These are phyloP conservation scores for Sechiopsis laciniata DNA, from an alignment of 306 rosid genomes.

Conservation along the genomic window DNA sequence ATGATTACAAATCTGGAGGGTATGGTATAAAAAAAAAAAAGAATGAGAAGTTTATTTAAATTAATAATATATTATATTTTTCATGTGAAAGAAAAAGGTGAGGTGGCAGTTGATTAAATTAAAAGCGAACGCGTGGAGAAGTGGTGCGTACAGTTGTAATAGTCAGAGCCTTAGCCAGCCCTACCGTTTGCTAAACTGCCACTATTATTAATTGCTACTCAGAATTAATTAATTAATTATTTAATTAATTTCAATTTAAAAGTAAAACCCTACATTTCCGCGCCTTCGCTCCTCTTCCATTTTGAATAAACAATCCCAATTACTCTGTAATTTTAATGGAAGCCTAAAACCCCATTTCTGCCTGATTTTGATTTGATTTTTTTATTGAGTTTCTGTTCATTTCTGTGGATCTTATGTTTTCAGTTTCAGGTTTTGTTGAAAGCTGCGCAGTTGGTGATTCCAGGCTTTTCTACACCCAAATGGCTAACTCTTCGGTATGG, in stretches of 20 bases:
- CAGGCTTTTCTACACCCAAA: background rate
- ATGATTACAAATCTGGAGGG: too few relatives aligned
- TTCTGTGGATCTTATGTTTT: slow-evolving; percentile 4
- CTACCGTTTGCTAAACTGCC: background rate
- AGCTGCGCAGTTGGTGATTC: background rate
- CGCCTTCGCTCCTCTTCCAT: background rate
- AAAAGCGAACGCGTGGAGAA: slow-evolving; percentile 16
- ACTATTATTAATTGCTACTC: background rate
- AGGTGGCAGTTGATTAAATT: slow-evolving; percentile 8
- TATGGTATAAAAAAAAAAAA: too few relatives aligned
- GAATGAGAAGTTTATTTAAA: too few relatives aligned
- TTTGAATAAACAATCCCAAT: background rate
- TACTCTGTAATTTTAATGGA: background rate
- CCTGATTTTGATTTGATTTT: background rate
- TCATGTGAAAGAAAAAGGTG: background rate
- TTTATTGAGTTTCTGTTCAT: background rate
- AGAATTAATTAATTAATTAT: background rate
- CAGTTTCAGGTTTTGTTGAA: background rate
- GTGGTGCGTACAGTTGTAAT: slow-evolving; percentile 16
- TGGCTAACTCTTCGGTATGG: slow-evolving; percentile 11
- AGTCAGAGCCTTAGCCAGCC: background rate
- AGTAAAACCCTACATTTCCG: background rate
- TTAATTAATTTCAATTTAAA: background rate
- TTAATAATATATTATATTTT: too few relatives aligned
- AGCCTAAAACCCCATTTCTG: background rate